Evolutionary conservation across 2,329 filamentous ascomycete species (phyloP), one percentile per base, ranked within the genome.

Genomic region (Aspergillus versicolor): DNA sequence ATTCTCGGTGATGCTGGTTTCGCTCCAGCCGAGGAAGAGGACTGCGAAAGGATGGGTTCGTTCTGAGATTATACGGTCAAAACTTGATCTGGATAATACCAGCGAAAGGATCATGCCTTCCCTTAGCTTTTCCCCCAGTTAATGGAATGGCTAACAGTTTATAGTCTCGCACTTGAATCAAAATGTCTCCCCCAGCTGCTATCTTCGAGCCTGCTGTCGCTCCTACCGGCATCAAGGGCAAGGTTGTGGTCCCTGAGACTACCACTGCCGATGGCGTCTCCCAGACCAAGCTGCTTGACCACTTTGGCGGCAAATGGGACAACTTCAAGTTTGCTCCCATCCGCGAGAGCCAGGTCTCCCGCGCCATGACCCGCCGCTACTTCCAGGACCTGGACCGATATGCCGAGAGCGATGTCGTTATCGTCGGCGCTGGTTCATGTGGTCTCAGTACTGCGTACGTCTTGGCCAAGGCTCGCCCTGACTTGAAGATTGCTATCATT

Each of bases 1-100:
- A 52, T 49, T 22, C 44, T 41, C 38, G 32, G n/a, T 50, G 34
- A 19, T 50, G 27, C 56, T 57, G 50, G 57, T 54, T 48, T 24
- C 44, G 34, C 15, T 54, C 41, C 41, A 21, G 41, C 12, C 12
- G 24, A 52, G 27, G 30, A 50, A 42, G 47, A 38, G 44, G 42
- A 17, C 53, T 55, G 46, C 38, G 13, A 43, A 45, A 17, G 45
- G 37, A 41, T 61, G 64, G 66, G 68, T 68, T 75, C 71, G 74
- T 75, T 76, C 76, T 78, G 76, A 93, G 89, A 94, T 87, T 86
- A 94, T 89, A 94, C 90, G 90, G 91, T 88, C 81, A 82, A 80
- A 91, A 93, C 90, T 93, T 93, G 90, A 93, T 92, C 90, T 91
- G 89, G 91, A 92, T 93, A 93, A 94, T 94, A 91, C 91, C 89